Evolutionary conservation across 1,284 basidiomycete species (phyloP), one percentile per base, ranked within the genome.

Genomic region (Sanghuangporus sanghuang): DNA sequence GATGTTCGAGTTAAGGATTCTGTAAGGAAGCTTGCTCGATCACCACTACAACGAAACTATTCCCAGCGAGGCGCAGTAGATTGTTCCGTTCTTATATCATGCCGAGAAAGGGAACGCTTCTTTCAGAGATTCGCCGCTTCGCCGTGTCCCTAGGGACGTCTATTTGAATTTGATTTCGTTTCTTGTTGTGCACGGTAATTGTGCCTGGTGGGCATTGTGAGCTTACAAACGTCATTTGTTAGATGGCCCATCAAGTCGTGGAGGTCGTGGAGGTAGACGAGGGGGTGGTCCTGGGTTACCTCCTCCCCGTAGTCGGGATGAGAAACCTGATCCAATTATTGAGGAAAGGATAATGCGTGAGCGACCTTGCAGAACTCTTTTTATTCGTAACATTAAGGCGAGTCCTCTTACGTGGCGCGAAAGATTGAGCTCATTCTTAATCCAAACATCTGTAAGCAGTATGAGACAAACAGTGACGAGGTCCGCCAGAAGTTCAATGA

Each of bases 321-420:
- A 90, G 77, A 91, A 92, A 76, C 89, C 90, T 80, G 90, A 92
- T 73, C 88, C 86, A 36, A 86, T 94, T 68, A 95, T 95, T 77
- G 90, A 92, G 78, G 90, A 95, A 73, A 86, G 93, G 66, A 90
- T 95, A 68, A 87, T 93, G 73, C 87, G 91, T 70, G 96, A 97
- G 77, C 85, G 93, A 70, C 95, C 95, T 0, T 97, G 96, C 75
- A 85, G 96, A 58, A 98, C 95, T 0, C 78, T 99, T 44, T 99
- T 99, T 73, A 95, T 98, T 67, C 90, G 96, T 70, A 98, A 98
- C 74, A 92, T 98, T 71, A 95, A 95, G 85, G 95, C 92, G 76
- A 90, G 88, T 88, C 50, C 35, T 57, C 53, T 66, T 61, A 65
- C 23, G 50, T 57, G 57, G 42, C 59, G 54, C 59, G 32, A 48